phyloP scores from a whole-genome alignment of 2,329 filamentous ascomycete genomes.

The Falciphora oryzae region DNA sequence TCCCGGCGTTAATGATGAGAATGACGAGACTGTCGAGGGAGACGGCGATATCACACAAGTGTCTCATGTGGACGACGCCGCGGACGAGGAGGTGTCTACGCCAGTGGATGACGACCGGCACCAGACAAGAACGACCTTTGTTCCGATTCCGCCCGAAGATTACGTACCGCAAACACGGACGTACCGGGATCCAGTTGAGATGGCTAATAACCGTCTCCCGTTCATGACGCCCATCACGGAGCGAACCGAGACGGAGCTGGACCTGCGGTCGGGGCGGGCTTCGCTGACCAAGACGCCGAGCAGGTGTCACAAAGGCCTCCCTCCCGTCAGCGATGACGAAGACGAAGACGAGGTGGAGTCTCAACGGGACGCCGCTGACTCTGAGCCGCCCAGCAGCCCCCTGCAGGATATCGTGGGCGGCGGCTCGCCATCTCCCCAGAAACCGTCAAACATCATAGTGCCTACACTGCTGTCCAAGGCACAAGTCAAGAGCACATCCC shows the following conservation, averaged over 20 bases:
- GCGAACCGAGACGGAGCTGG: conserved; percentile 66
- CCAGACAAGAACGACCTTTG: conserved; percentile 59
- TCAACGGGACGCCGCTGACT: conserved; percentile 2
- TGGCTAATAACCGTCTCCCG: conserved; percentile 84
- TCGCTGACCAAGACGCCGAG: conserved; percentile 67
- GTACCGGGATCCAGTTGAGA: conserved; percentile 72
- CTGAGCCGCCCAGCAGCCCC: conserved; percentile 46
- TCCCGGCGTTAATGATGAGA: conserved; percentile 28
- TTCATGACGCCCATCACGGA: conserved; percentile 99
- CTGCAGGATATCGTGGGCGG: conserved; percentile 40
- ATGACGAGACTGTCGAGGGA: conserved; percentile 20
- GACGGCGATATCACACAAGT: conserved; percentile 20
- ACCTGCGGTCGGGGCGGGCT: conserved; percentile 1
- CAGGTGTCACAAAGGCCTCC: conserved; percentile 26
- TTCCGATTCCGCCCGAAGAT: conserved; percentile 79
- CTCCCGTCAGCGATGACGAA: conserved; percentile 21
- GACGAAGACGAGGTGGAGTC: conserved; percentile 25
- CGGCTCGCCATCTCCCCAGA: conserved; percentile 19
- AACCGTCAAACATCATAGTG: conserved; percentile 9
- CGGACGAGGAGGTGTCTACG: conserved; percentile 24
- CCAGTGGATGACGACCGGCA: conserved; percentile 24
- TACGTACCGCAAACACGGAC: conserved; percentile 74
- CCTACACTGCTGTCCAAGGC: conserved; percentile 17
- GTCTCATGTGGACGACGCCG: conserved; percentile 1
- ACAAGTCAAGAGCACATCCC: background rate